phyloP scores from a whole-genome alignment of 495 filamentous ascomycete species.

The Hyaloscypha finlandica region DNA sequence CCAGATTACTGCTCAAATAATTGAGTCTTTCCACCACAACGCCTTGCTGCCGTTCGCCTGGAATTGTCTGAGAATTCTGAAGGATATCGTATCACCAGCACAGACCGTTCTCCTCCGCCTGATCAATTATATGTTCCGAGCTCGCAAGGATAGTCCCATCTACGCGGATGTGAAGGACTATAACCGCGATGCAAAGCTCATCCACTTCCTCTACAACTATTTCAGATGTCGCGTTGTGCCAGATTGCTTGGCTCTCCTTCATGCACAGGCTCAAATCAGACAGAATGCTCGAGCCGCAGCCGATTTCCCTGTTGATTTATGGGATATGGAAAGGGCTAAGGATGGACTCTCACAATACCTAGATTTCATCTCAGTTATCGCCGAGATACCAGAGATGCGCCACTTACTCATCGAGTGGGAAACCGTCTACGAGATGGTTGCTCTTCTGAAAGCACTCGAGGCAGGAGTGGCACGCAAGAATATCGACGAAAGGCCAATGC shows the following conservation, averaged over 20 bases:
- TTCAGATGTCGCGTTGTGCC: conserved; percentile 91
- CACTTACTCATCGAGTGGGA: conserved; percentile 87
- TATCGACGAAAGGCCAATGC: conserved; percentile 42
- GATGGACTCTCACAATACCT: conserved; percentile 90
- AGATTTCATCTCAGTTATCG: conserved; percentile 90
- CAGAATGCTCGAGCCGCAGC: conserved; percentile 57
- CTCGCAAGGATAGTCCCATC: conserved; percentile 60
- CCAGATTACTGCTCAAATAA: conserved; percentile 92
- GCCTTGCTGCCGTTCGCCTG: conserved; percentile 88
- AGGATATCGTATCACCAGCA: conserved; percentile 93
- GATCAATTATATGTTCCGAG: conserved; percentile 83
- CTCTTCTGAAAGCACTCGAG: conserved; percentile 82
- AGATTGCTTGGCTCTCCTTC: conserved; percentile 89
- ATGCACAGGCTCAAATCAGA: conserved; percentile 87
- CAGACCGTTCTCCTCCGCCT: conserved; percentile 90
- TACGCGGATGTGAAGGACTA: conserved; percentile 50
- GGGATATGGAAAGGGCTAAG: conserved; percentile 90
- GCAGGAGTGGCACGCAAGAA: conserved; percentile 76
- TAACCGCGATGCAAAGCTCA: conserved; percentile 55
- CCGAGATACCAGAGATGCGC: conserved; percentile 61
- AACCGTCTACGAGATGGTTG: conserved; percentile 78
- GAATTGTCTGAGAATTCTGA: conserved; percentile 84
- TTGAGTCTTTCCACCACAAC: conserved; percentile 86
- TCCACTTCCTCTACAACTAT: conserved; percentile 89
- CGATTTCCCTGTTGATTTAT: conserved; percentile 91